These are phyloP conservation scores for Oryza brachyantha DNA, from an alignment of 176 grass and related monocot species.

Conservation along the genomic window DNA sequence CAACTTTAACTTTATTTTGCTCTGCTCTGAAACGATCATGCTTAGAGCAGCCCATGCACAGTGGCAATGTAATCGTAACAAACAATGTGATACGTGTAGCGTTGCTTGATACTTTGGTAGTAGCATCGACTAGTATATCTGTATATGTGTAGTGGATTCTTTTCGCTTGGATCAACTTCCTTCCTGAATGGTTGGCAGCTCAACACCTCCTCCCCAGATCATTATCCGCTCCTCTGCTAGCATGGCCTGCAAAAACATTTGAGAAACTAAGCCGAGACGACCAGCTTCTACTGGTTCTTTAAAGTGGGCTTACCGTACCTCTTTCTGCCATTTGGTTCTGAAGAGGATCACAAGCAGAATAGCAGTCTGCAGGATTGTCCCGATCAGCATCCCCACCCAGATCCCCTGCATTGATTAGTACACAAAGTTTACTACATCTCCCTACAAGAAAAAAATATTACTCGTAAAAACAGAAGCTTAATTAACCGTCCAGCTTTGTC, in stretches of 20 bases:
- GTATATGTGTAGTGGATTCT: too few species aligned
- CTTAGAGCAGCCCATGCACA: too few species aligned
- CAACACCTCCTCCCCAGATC: conserved; percentile 45
- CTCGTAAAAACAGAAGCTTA: not conserved
- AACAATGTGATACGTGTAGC: not conserved
- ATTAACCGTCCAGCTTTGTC: not conserved
- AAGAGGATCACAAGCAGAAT: conserved; percentile 51
- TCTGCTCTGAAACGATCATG: not conserved
- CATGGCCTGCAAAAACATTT: conserved; percentile 35
- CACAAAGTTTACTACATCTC: not conserved
- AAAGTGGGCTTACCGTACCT: conserved; percentile 32
- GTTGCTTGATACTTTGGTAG: too few species aligned
- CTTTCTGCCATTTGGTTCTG: conserved; percentile 70
- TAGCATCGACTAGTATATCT: too few species aligned
- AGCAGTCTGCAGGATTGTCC: conserved; percentile 50
- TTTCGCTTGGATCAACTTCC: not conserved
- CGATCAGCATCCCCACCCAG: conserved; percentile 61
- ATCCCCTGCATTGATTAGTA: conserved; percentile 49
- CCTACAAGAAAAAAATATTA: not conserved
- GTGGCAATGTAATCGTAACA: not conserved
- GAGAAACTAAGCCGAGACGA: not conserved
- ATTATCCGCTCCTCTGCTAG: conserved; percentile 56
- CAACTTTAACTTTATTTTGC: not conserved
- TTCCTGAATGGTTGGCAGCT: conserved; percentile 39
- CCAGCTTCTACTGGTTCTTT: not conserved